Conservation (phyloP, 805 yeast species). For the Saturnispora silvae region DNA sequence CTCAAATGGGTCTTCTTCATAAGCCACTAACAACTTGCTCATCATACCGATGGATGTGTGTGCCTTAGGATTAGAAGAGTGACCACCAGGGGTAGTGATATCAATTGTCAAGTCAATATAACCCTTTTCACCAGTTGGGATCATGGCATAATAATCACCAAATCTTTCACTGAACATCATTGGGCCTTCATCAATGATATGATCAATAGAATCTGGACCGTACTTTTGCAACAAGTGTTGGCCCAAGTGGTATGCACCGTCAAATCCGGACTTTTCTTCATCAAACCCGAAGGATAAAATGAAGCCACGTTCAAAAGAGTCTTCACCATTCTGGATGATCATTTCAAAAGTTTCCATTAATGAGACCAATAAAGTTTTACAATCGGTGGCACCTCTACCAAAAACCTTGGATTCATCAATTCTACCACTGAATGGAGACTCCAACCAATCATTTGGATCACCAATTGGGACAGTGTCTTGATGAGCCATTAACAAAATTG, state of each 20-base stretch:
- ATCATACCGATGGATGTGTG: slow-evolving; percentile 74
- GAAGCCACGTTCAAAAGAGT: slow-evolving; percentile 49
- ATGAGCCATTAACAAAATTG: slow-evolving; percentile 64
- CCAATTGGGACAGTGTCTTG: slow-evolving; percentile 77
- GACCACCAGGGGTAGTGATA: slow-evolving; percentile 46
- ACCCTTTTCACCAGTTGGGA: slow-evolving; percentile 32
- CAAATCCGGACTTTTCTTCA: slow-evolving; percentile 59
- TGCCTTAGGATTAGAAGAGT: slow-evolving; percentile 49
- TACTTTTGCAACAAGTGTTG: slow-evolving; percentile 38
- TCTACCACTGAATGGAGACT: slow-evolving; percentile 56
- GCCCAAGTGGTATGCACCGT: slow-evolving; percentile 50
- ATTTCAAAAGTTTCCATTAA: slow-evolving; percentile 57
- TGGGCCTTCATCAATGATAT: slow-evolving; percentile 49
- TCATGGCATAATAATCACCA: slow-evolving; percentile 15
- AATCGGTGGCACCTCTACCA: slow-evolving; percentile 75
- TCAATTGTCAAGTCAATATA: slow-evolving; percentile 34
- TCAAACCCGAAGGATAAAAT: slow-evolving; percentile 66
- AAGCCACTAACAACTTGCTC: slow-evolving; percentile 41
- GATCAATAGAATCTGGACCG: slow-evolving; percentile 50
- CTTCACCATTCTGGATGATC: slow-evolving; percentile 35
- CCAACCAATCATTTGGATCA: slow-evolving; percentile 42
- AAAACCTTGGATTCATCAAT: slow-evolving; percentile 57
- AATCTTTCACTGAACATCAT: slow-evolving; percentile 35
- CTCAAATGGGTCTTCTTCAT: slow-evolving; percentile 49
- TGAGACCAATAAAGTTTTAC: slow-evolving; percentile 59